Base-by-base conservation (phyloP, 2,329 filamentous ascomycete species). In the Endoconidiophora laricicola region DNA sequence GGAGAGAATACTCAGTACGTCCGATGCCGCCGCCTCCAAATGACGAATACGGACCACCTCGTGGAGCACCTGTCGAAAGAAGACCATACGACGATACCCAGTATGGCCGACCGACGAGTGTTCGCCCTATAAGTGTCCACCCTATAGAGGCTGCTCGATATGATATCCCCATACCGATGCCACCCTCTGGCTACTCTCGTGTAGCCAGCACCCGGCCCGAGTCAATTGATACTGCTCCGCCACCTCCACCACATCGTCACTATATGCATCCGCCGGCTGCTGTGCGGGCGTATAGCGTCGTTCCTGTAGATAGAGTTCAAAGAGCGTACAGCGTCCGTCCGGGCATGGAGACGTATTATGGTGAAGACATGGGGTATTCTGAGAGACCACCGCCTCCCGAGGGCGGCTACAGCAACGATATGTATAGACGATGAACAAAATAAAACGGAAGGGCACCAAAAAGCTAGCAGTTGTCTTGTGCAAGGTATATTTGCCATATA, bases 11-110 rank as follows among this genome's bases (percentile, higher is more conserved):
- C 66, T 29, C 71, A 20, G 44, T 23, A 10, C 36, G 44, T 24
- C 26, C 41, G 14, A 74, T 69, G 9, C 62, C 68, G 53, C 61
- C 59, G 4, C 62, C 62, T 2, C 61, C 66, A 2, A 60, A 60
- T 33, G 63, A 65, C 49, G 72, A 73, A 7, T 75, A 72, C 55
- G 59, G 71, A 20, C 68, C 69, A 47, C 62, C 71, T n/a, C 65
- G 72, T 55, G 60, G 60, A 9, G 60, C 62, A n/a, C 57, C 61
- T 6, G 67, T 68, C 20, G 61, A 66, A 44, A 62, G 66, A 39
- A 59, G 65, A 48, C 58, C 66, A 22, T 69, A 74, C 24, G 72
- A 72, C 16, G 55, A 64, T 2, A 65, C 72, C 2, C 66, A 79
- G 51, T 76, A 77, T 55, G 58, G 73, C 18, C 24, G 43, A n/a